Evolutionary conservation across 768 basidiomycete genomes (phyloP).

Genomic region (Pulveroboletus frians): DNA sequence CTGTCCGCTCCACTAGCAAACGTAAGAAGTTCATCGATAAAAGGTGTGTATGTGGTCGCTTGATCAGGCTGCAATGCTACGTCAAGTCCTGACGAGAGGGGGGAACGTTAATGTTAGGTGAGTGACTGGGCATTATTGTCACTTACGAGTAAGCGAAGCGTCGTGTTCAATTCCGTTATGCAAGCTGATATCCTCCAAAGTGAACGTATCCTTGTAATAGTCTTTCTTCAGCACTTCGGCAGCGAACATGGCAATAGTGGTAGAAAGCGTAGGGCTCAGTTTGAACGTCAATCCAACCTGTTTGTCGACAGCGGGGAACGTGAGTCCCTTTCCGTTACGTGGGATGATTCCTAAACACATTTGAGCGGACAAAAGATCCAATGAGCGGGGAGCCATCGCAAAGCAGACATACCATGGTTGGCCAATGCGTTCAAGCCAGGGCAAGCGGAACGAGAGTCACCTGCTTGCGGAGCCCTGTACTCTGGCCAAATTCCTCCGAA

Average conservation of each 20-base stretch:
- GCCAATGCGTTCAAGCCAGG: constrained; percentile 75
- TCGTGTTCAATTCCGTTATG: not conserved
- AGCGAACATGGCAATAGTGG: constrained; percentile 52
- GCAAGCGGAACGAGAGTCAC: constrained; percentile 66
- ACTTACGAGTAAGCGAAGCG: constrained; percentile 21
- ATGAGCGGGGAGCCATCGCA: constrained; percentile 30
- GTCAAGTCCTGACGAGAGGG: constrained; percentile 48
- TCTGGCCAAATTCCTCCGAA: constrained; percentile 64
- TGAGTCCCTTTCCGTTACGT: constrained; percentile 62
- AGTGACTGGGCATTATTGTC: not conserved
- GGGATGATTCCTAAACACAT: constrained; percentile 37
- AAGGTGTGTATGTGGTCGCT: constrained; percentile 41
- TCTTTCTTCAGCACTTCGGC: constrained; percentile 54
- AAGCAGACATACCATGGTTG: constrained; percentile 61
- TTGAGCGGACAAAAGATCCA: not conserved
- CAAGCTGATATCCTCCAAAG: constrained; percentile 41
- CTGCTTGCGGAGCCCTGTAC: constrained; percentile 50
- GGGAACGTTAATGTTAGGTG: not conserved
- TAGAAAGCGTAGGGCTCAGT: constrained; percentile 62
- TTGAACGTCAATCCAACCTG: constrained; percentile 56
- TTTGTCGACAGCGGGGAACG: constrained; percentile 40
- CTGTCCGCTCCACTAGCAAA: constrained; percentile 55
- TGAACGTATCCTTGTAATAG: constrained; percentile 54
- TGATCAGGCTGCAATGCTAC: constrained; percentile 45
- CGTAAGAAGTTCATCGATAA: constrained; percentile 52